Conservation (phyloP, 139 green algal genomes). For the Auxenochlorella protothecoides region DNA sequence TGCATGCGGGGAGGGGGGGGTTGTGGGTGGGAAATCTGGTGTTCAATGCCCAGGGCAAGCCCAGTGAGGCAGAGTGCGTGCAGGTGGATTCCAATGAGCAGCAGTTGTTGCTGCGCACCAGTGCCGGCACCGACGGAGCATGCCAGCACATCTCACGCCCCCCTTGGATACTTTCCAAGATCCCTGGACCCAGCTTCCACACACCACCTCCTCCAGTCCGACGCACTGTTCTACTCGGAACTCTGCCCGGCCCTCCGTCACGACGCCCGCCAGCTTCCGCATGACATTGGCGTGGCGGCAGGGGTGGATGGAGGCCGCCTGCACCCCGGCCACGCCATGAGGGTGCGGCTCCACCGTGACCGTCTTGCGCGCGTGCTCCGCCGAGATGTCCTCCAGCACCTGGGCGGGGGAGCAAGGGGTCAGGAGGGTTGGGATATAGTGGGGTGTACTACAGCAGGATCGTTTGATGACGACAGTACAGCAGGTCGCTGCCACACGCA, state of each 20-base stretch:
- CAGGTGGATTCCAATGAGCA: not conserved
- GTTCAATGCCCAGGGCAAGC: not conserved
- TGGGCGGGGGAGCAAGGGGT: conserved; percentile 13
- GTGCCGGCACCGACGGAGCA: not conserved
- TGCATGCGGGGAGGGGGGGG: not conserved
- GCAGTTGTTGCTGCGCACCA: not conserved
- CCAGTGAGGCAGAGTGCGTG: too few species aligned
- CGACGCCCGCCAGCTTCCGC: conserved; percentile 60
- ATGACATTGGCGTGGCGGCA: conserved; percentile 75
- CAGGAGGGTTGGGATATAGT: too few species aligned
- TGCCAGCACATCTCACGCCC: not conserved
- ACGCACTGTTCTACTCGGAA: conserved; percentile 68
- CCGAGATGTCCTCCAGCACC: conserved; percentile 75
- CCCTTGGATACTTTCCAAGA: too few species aligned
- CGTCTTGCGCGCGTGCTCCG: conserved; percentile 79
- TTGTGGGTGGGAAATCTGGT: not conserved
- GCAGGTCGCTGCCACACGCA: not conserved
- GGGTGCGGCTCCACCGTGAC: conserved; percentile 80
- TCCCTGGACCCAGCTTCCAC: too few species aligned
- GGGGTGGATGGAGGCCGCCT: conserved; percentile 76
- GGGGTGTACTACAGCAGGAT: too few species aligned
- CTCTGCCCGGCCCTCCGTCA: conserved; percentile 31
- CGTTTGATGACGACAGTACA: not conserved
- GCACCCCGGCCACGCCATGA: conserved; percentile 37
- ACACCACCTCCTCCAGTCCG: not conserved